Base-by-base conservation (phyloP, 2,329 filamentous ascomycete species). In the Penicillium sp. region DNA sequence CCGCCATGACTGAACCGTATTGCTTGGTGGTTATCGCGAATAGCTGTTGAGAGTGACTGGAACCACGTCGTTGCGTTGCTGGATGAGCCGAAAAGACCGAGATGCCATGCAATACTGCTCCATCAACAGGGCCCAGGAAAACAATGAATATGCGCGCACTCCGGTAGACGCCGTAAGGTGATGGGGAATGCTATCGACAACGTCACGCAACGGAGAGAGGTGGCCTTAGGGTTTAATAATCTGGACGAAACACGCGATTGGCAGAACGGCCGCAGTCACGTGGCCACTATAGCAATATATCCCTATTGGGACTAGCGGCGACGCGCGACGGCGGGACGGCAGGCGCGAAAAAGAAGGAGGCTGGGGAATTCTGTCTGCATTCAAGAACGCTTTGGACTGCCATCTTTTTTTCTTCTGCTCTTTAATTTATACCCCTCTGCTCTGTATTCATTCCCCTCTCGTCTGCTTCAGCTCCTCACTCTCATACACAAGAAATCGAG, bases 1-100 rank as follows among this genome's bases (percentile, higher is more conserved):
- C 74, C 56, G 74, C 75, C 75, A 77, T 77, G 40, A 21, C 35
- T 18, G 35, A 18, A 20, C 35, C 18, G 35, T 43, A 18, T 43
- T 38, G 9, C 26, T 30, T 30, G 33, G 14, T 38, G 8, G 33
- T 14, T 6, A 18, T 40, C 35, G 30, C 3, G 35, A 40, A 40
- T 5, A 16, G 12, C 8, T n/a, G 26, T 28, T 8, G 26, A 28
- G 26, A 28, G 8, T 28, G 26, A 28, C n/a, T 28, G 26, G 26
- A 33, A 12, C 30, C 26, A 30, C n/a, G n/a, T n/a, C 26, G 30
- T 33, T 33, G 12, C 9, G 30, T 11, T 12, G 30, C 12, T 33
- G 30, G 30, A 14, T 33, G 30, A 9, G n/a, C n/a, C 30, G 30
- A 33, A 33, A 9, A 33, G 30, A 33, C 9, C 30, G 9, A 33